Evolutionary conservation across 176 grass and related monocot species (phyloP).

Genomic region (Aegilops umbellulata): DNA sequence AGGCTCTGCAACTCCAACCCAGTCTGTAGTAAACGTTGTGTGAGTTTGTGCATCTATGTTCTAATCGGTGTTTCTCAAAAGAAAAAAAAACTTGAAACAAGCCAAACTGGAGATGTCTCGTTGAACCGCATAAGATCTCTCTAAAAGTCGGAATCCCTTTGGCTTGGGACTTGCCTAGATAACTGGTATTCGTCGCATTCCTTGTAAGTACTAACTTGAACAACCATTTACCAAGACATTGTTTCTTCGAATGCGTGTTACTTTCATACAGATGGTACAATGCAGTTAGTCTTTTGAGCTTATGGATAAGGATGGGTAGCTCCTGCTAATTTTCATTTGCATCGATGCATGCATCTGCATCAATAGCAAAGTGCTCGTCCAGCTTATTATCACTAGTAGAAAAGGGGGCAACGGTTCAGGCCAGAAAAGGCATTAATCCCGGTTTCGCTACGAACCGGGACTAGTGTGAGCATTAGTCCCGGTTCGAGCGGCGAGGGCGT

Average conservation of each 20-base stretch:
- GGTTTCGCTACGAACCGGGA: no score
- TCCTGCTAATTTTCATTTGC: not conserved
- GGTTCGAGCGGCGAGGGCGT: no score
- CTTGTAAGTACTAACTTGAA: not conserved
- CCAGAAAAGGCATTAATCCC: no score
- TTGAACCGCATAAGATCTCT: not conserved
- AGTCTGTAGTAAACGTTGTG: no score
- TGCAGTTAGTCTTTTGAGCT: not conserved
- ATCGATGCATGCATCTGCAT: no score
- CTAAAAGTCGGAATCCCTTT: no score
- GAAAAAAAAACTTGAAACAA: not conserved
- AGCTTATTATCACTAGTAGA: no score
- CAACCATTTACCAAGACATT: not conserved
- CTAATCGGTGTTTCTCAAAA: no score
- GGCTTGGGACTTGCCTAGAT: not conserved
- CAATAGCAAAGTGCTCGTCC: not conserved
- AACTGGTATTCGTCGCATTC: not conserved
- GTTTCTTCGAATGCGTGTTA: not conserved
- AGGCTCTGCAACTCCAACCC: no score
- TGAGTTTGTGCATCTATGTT: no score
- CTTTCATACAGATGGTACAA: not conserved
- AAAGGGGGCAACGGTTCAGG: no score
- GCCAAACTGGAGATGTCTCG: not conserved
- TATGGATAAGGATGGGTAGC: not conserved
- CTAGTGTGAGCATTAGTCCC: no score